Evolutionary conservation across 1,139 yeast species (phyloP).

Genomic region (Scheffersomyces lignicola): DNA sequence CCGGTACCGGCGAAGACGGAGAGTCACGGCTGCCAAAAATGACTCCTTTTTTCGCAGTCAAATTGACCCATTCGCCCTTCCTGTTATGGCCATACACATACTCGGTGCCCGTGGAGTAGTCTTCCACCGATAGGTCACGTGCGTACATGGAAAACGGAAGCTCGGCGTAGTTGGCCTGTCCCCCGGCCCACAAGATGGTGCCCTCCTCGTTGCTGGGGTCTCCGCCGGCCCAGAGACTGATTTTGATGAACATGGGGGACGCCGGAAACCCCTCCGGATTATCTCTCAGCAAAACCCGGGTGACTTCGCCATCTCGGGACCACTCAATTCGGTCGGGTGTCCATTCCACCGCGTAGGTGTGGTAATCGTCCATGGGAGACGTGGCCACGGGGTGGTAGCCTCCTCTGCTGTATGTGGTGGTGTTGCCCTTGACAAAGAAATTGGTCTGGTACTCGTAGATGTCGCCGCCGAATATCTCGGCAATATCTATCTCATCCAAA

Average conservation of each 20-base stretch:
- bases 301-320: slow-evolving; percentile 29
- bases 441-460: slow-evolving; percentile 38
- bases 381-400: slow-evolving; percentile 26
- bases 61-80: slow-evolving; percentile 15
- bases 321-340: slow-evolving; percentile 32
- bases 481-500: slow-evolving; percentile 48
- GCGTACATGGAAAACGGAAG: slow-evolving; percentile 39
- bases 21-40: slow-evolving; percentile 4
- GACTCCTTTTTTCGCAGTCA: slow-evolving; percentile 13
- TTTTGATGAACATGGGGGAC: slow-evolving; percentile 39
- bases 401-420: slow-evolving; percentile 43
- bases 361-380: slow-evolving; percentile 23
- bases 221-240: slow-evolving; percentile 48
- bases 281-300: slow-evolving; percentile 21
- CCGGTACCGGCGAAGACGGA: background rate
- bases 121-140: slow-evolving; percentile 27
- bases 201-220: slow-evolving; percentile 34
- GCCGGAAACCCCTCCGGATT: slow-evolving; percentile 34
- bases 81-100: slow-evolving; percentile 29
- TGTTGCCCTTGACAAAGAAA: slow-evolving; percentile 47
- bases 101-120: slow-evolving; percentile 31
- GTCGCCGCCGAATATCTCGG: slow-evolving; percentile 45
- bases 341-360: slow-evolving; percentile 41
- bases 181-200: slow-evolving; percentile 47
- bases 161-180: slow-evolving; percentile 30